These are phyloP conservation scores for Psilocybe cyanescens DNA, from an alignment of 768 basidiomycete species.

Conservation along the genomic window DNA sequence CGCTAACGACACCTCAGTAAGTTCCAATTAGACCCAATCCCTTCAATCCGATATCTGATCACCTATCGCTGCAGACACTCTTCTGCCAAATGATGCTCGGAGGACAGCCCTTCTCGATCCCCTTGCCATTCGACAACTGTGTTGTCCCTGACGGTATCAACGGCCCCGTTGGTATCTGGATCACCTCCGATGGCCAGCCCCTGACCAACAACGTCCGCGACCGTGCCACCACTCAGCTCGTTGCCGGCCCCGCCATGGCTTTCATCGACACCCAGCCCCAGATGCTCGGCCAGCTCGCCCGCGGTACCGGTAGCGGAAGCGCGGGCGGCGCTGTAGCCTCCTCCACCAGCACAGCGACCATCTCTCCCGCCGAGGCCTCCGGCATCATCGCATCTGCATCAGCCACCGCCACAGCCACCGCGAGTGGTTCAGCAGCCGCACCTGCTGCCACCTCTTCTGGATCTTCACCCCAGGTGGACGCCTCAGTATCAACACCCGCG, in stretches of 20 bases:
- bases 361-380: slow-evolving; percentile 38
- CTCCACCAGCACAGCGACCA: slow-evolving; percentile 28
- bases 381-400: slow-evolving; percentile 35
- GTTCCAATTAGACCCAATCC: slow-evolving; percentile 15
- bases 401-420: slow-evolving; percentile 20
- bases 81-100: slow-evolving; percentile 82
- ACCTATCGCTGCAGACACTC: slow-evolving; percentile 40
- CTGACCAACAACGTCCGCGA: slow-evolving; percentile 64
- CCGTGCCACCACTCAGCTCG: slow-evolving; percentile 53
- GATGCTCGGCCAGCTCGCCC: slow-evolving; percentile 50
- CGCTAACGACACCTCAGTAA: slow-evolving; percentile 44
- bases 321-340: slow-evolving; percentile 13
- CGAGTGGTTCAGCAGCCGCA: slow-evolving; percentile 19
- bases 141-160: slow-evolving; percentile 68
- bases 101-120: slow-evolving; percentile 54
- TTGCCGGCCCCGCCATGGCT: slow-evolving; percentile 73
- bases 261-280: slow-evolving; percentile 69
- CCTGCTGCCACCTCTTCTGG: slow-evolving; percentile 21
- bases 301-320: slow-evolving; percentile 18
- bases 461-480: slow-evolving; percentile 20
- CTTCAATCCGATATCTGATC: no score
- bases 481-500: slow-evolving; percentile 23
- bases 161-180: slow-evolving; percentile 74
- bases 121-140: slow-evolving; percentile 63
- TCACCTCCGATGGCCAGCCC: slow-evolving; percentile 67